phyloP scores from a whole-genome alignment of 2,329 filamentous ascomycete species.

The Pyrenophora seminiperda region DNA sequence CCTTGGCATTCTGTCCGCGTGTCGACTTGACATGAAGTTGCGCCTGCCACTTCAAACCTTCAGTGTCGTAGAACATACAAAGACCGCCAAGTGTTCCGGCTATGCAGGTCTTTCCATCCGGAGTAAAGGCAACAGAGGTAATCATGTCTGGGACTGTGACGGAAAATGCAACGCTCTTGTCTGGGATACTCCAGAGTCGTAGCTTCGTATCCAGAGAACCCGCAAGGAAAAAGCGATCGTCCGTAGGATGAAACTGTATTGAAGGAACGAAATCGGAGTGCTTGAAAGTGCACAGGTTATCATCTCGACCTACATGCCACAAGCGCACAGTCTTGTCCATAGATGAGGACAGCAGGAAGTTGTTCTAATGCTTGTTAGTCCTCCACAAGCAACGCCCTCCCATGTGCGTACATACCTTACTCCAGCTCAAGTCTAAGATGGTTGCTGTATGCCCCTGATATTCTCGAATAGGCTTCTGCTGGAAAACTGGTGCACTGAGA shows the following conservation, averaged over 20 bases:
- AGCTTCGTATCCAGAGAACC: constrained; percentile 89
- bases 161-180: constrained; percentile 88
- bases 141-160: constrained; percentile 82
- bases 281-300: constrained; percentile 91
- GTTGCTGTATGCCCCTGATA: constrained; percentile 84
- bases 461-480: constrained; percentile 74
- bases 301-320: constrained; percentile 85
- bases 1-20: constrained; percentile 89
- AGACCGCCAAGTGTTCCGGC: constrained; percentile 85
- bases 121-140: constrained; percentile 90
- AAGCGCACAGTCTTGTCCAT: constrained; percentile 97
- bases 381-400: neutral
- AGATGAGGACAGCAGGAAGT: constrained; percentile 91
- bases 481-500: constrained; percentile 89
- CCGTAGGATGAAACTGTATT: constrained; percentile 89
- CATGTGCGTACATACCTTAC: constrained; percentile 65
- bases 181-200: constrained; percentile 93
- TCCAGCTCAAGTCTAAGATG: constrained; percentile 93
- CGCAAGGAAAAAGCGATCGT: constrained; percentile 95
- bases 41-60: constrained; percentile 80
- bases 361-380: constrained; percentile 63
- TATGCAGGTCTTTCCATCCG: constrained; percentile 87
- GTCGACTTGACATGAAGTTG: constrained; percentile 94
- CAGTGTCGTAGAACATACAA: constrained; percentile 90
- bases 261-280: constrained; percentile 95